Evolutionary conservation across 1,139 yeast species (phyloP).

Genomic region (Yamadazyma triangularis): DNA sequence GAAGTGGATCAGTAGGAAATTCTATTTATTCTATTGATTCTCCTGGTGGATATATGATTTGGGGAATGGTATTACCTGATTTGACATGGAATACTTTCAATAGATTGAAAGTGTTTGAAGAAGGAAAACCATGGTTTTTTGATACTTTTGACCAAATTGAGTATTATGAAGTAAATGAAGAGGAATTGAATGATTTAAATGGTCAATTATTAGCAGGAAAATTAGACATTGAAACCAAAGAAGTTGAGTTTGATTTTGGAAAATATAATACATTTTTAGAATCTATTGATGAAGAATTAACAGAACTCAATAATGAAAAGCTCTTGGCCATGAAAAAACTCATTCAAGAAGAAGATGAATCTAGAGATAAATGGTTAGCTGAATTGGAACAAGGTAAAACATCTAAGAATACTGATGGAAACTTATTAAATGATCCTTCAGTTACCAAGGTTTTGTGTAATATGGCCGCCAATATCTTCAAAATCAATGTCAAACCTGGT

Average conservation of each 20-base stretch:
- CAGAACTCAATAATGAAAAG: constrained; percentile 14
- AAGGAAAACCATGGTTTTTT: constrained; percentile 30
- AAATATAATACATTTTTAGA: constrained; percentile 21
- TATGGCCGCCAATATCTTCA: constrained; percentile 16
- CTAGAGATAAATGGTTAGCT: constrained; percentile 19
- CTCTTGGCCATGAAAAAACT: constrained; percentile 16
- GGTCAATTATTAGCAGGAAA: constrained; percentile 23
- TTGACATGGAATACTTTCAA: constrained; percentile 34
- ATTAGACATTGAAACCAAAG: constrained; percentile 18
- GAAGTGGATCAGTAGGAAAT: constrained; percentile 29
- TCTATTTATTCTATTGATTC: constrained; percentile 33
- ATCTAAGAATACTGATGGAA: constrained; percentile 14
- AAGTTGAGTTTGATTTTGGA: constrained; percentile 23
- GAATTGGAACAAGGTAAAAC: constrained; percentile 20
- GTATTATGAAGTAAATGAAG: constrained; percentile 30
- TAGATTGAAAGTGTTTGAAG: constrained; percentile 13
- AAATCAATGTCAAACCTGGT: constrained; percentile 18
- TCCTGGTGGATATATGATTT: constrained; percentile 38
- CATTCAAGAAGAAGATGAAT: constrained; percentile 16
- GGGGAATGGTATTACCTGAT: constrained; percentile 34
- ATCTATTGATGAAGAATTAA: constrained; percentile 18
- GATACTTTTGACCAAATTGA: constrained; percentile 30
- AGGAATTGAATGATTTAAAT: constrained; percentile 19
- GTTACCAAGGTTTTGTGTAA: constrained; percentile 14
- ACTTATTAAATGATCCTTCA: constrained; percentile 20